These are phyloP conservation scores for Magnolia officinalis DNA, from an alignment of 164 flowering plant genomes.

Conservation along the genomic window DNA sequence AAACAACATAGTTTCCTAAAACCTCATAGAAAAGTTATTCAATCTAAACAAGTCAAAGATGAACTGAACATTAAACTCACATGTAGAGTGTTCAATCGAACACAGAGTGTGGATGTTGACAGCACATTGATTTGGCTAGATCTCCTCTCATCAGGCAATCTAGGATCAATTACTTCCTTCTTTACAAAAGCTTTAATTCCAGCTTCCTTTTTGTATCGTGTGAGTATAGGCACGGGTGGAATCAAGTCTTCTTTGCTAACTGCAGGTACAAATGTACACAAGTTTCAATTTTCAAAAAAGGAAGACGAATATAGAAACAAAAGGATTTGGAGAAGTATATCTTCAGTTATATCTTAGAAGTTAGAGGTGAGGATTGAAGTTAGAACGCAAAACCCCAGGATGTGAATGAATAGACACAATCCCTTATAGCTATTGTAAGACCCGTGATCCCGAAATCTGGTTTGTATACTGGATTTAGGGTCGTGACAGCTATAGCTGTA, in stretches of 20 bases:
- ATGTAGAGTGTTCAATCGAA: slow-evolving; percentile 80
- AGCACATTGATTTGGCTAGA: slow-evolving; percentile 60
- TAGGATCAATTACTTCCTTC: slow-evolving; percentile 71
- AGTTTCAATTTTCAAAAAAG: background rate
- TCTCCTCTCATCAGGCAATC: slow-evolving; percentile 68
- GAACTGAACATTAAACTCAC: slow-evolving; percentile 49
- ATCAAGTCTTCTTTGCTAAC: slow-evolving; percentile 84
- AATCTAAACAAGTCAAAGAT: background rate
- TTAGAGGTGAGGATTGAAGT: background rate
- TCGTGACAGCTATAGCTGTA: background rate
- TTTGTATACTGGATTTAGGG: too few relatives aligned
- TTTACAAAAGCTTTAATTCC: slow-evolving; percentile 95
- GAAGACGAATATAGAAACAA: background rate
- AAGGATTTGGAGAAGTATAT: background rate
- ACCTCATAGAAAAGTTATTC: background rate
- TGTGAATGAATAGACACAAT: background rate
- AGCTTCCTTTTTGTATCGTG: slow-evolving; percentile 78
- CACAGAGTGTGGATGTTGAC: slow-evolving; percentile 79
- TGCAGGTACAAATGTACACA: slow-evolving; percentile 27
- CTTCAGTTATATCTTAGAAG: background rate
- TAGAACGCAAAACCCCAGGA: background rate
- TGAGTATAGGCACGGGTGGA: slow-evolving; percentile 89
- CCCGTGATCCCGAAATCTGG: too few relatives aligned
- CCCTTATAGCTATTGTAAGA: background rate
- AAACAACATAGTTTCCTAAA: too few relatives aligned